Percentiles rank a stretch among this genome's conserved stretches.
phyloP scores from a whole-genome alignment of 208 protist species.

The Balamuthia mandrillaris region DNA sequence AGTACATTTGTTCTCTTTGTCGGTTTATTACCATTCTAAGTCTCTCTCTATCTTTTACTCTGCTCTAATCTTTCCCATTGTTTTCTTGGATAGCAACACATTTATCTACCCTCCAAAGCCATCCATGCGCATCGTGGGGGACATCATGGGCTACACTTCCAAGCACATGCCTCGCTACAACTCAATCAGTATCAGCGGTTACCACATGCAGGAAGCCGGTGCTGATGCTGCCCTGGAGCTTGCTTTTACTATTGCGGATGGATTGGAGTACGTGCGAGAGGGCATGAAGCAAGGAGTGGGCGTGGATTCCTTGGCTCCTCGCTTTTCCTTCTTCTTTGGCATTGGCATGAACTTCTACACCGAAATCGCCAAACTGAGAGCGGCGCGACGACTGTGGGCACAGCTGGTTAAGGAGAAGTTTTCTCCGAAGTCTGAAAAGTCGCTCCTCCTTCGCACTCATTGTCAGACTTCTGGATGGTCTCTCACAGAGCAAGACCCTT shows the following conservation, averaged over 20 bases:
- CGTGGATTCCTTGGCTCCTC: constrained; percentile 89
- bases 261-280: constrained; percentile 86
- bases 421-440: constrained; percentile 82
- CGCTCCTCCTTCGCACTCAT: constrained; percentile 88
- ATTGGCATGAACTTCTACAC: constrained; percentile 96
- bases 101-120: constrained; percentile 92
- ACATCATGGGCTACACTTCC: constrained; percentile 90
- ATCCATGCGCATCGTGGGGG: constrained; percentile 87
- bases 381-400: constrained; percentile 89
- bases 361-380: constrained; percentile 89
- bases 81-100: constrained; percentile 78
- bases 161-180: constrained; percentile 93
- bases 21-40: no score
- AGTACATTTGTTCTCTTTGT: background rate
- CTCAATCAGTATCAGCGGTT: constrained; percentile 80
- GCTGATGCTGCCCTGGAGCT: constrained; percentile 85
- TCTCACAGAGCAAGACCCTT: constrained; percentile 91
- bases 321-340: constrained; percentile 91
- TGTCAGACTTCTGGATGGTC: constrained; percentile 94
- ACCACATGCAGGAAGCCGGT: constrained; percentile 91
- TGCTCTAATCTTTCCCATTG: background rate
- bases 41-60: background rate
- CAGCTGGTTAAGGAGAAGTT: constrained; percentile 87
- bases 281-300: constrained; percentile 61
- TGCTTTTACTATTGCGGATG: constrained; percentile 92